phyloP scores from a whole-genome alignment of 2,329 filamentous ascomycete genomes.

The Pezicula radicicola region DNA sequence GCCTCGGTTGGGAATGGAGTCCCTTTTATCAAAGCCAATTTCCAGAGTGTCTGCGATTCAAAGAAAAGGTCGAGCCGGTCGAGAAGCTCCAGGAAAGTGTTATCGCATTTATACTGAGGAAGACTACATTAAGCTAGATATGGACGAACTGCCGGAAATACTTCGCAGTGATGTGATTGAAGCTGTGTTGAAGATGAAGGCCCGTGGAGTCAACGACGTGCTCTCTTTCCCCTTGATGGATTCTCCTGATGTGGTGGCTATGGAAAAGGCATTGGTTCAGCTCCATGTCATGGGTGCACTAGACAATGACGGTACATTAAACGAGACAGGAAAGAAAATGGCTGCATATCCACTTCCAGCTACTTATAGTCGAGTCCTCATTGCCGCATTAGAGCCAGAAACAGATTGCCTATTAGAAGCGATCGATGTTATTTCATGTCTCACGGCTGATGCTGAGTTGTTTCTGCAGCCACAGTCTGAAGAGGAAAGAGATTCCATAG shows the following conservation, averaged over 20 bases:
- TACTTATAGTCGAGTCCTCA: constrained; percentile 74
- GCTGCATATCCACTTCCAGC: constrained; percentile 81
- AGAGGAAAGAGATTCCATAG: constrained; percentile 51
- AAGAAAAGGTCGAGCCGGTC: constrained; percentile 84
- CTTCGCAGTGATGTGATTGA: constrained; percentile 84
- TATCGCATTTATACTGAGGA: constrained; percentile 84
- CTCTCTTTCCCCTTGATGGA: constrained; percentile 84
- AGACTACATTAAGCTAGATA: constrained; percentile 66
- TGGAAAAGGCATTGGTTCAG: constrained; percentile 79
- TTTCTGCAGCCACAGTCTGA: constrained; percentile 58
- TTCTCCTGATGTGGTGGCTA: constrained; percentile 69
- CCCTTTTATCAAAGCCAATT: constrained; percentile 83
- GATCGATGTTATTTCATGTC: constrained; percentile 75
- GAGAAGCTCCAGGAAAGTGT: constrained; percentile 88
- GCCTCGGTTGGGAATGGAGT: constrained; percentile 80
- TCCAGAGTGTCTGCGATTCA: constrained; percentile 93
- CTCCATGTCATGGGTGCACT: constrained; percentile 78
- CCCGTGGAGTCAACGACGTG: constrained; percentile 79
- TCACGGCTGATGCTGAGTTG: constrained; percentile 61
- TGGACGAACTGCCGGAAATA: constrained; percentile 83
- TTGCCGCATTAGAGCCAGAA: constrained; percentile 71
- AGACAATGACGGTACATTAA: constrained; percentile 70
- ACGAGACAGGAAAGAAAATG: constrained; percentile 69
- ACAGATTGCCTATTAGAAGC: constrained; percentile 74
- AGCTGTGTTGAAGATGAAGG: constrained; percentile 89